Conservation (phyloP, 1,284 basidiomycete genomes). For the Trametes versicolor region DNA sequence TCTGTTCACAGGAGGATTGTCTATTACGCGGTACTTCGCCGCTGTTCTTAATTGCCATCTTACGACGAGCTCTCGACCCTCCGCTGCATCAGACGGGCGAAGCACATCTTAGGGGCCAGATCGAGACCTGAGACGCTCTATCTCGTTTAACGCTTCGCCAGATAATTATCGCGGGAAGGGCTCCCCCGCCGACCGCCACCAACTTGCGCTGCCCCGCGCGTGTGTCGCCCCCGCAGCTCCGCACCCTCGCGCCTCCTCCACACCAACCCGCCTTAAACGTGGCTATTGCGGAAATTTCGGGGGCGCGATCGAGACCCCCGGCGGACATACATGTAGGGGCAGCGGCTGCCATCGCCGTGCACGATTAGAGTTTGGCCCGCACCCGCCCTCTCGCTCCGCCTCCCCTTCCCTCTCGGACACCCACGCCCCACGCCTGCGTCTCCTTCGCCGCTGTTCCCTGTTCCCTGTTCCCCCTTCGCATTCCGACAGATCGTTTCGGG, state of each 20-base stretch:
- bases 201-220: not conserved
- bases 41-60: too few relatives aligned
- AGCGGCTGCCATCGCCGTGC: not conserved
- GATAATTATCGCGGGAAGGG: slow-evolving; percentile 19
- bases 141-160: slow-evolving; percentile 6
- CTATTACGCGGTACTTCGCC: too few relatives aligned
- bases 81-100: not conserved
- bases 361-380: slow-evolving; percentile 14
- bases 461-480: not conserved
- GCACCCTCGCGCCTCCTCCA: not conserved
- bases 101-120: too few relatives aligned
- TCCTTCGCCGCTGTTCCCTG: not conserved
- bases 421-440: not conserved
- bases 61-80: not conserved
- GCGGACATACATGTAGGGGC: slow-evolving; percentile 10
- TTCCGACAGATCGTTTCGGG: not conserved
- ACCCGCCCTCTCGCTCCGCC: slow-evolving; percentile 9
- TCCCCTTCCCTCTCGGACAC: not conserved
- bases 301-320: slow-evolving; percentile 24
- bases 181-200: slow-evolving; percentile 3
- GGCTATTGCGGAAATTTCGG: slow-evolving; percentile 16
- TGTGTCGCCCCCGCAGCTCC: slow-evolving; percentile 2
- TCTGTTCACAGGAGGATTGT: too few relatives aligned
- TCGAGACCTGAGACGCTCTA: slow-evolving; percentile 14
- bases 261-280: not conserved